These are phyloP conservation scores for Zygnema cylindricum DNA, from an alignment of 139 green algal species.

Conservation along the genomic window DNA sequence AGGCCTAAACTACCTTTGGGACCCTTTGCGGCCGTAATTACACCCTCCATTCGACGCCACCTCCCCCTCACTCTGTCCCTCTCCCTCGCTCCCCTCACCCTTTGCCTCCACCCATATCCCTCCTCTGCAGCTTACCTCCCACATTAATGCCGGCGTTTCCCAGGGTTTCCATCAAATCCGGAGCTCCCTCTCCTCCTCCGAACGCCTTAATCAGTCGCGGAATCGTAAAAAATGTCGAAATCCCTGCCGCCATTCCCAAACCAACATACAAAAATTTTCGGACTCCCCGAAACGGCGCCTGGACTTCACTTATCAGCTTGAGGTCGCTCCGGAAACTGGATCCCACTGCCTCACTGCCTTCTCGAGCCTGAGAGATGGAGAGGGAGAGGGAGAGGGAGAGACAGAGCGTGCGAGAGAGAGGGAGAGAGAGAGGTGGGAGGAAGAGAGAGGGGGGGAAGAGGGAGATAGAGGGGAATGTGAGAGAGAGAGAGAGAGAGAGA, in stretches of 20 bases:
- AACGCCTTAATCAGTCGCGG: constrained; percentile 37
- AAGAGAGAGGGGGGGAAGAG: neutral
- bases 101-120: neutral
- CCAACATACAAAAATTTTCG: constrained; percentile 48
- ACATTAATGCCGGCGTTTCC: constrained; percentile 51
- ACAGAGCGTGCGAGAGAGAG: no score
- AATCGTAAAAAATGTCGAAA: constrained; percentile 50
- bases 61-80: neutral
- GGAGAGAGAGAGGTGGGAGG: no score
- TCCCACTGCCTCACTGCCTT: constrained; percentile 32
- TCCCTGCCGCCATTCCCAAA: constrained; percentile 31
- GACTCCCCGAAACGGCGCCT: constrained; percentile 51
- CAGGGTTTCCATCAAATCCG: constrained; percentile 30
- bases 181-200: constrained; percentile 30
- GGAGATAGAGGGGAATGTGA: no score
- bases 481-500: neutral
- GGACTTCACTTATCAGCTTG: constrained; percentile 52
- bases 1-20: neutral
- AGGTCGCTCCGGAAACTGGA: constrained; percentile 46
- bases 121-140: constrained; percentile 32
- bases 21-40: neutral
- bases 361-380: no score
- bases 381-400: no score
- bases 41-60: no score
- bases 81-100: neutral